These are phyloP conservation scores for Trichoderma semiorbis DNA, from an alignment of 2,329 filamentous ascomycete genomes.

Conservation along the genomic window DNA sequence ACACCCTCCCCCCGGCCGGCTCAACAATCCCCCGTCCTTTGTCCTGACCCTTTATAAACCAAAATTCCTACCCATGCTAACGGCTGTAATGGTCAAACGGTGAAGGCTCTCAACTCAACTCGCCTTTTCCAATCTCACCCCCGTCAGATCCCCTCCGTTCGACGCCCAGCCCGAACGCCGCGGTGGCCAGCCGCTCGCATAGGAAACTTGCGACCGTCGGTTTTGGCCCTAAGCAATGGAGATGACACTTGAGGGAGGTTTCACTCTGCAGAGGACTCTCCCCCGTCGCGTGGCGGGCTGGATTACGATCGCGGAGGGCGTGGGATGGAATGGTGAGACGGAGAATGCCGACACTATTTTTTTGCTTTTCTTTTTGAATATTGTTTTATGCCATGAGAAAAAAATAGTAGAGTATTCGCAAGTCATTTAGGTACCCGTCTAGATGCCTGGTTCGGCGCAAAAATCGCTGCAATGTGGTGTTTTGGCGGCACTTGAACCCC, in stretches of 20 bases:
- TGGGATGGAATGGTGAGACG: constrained; percentile 55
- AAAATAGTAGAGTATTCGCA: background rate
- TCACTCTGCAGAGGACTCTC: constrained; percentile 70
- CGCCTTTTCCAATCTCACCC: constrained; percentile 48
- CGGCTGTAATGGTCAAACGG: constrained; percentile 63
- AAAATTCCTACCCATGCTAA: constrained; percentile 5
- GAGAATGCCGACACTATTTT: constrained; percentile 49
- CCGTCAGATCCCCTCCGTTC: constrained; percentile 51
- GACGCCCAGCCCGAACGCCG: constrained; percentile 67
- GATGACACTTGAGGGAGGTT: constrained; percentile 66
- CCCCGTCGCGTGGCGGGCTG: constrained; percentile 68
- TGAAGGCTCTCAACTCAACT: constrained; percentile 56
- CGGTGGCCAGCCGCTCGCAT: constrained; percentile 63
- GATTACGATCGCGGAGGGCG: constrained; percentile 62
- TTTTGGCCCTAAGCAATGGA: constrained; percentile 64
- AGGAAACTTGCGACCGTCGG: constrained; percentile 62
- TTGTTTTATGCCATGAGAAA: background rate
- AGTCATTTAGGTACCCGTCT: background rate
- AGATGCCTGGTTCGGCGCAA: rapidly evolving
- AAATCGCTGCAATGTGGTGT: background rate
- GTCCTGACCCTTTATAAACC: constrained; percentile 24
- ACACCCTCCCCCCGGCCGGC: background rate
- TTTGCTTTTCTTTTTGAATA: constrained; percentile 37
- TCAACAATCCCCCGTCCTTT: background rate
- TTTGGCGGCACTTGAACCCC: background rate